Percentiles rank a stretch among this genome's conserved stretches.
phyloP scores from a whole-genome alignment of 257 asterid species.

The Thymus quinquecostatus region DNA sequence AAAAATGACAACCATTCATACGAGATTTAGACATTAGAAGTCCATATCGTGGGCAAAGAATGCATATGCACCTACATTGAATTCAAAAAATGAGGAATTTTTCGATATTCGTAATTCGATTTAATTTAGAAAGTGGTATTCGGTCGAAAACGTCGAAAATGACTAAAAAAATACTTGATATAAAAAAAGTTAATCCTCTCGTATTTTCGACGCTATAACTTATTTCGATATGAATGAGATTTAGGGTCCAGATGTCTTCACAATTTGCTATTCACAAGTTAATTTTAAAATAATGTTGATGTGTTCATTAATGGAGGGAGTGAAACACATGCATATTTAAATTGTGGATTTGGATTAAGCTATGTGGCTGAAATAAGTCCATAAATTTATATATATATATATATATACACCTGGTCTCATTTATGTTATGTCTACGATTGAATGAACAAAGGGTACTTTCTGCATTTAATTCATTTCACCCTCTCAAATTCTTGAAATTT shows the following conservation, averaged over 20 bases:
- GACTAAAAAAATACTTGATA: too few relatives aligned
- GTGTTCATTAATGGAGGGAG: not conserved
- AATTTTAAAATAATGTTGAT: too few relatives aligned
- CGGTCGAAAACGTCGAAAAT: not conserved
- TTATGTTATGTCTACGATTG: not conserved
- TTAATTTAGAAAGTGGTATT: not conserved
- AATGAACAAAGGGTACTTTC: not conserved
- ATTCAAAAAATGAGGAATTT: not conserved
- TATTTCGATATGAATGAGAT: too few relatives aligned
- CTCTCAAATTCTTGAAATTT: not conserved
- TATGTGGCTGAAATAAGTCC: conserved; percentile 32
- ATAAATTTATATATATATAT: not conserved
- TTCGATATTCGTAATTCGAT: not conserved
- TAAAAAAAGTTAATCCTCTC: too few relatives aligned
- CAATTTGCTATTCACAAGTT: too few relatives aligned
- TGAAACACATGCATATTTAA: conserved; percentile 17
- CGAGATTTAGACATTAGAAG: not conserved
- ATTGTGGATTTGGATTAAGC: conserved; percentile 26
- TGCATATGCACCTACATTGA: conserved; percentile 13
- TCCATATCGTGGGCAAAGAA: conserved; percentile 4
- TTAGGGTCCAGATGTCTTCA: too few relatives aligned
- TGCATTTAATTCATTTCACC: not conserved
- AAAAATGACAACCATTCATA: conserved; percentile 1
- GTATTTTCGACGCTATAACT: too few relatives aligned
- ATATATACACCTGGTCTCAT: not conserved